A percentile compares a stretch with the other conserved stretches of the same genome.
phyloP scores from a whole-genome alignment of 306 rosid species.

The Betula pendula region DNA sequence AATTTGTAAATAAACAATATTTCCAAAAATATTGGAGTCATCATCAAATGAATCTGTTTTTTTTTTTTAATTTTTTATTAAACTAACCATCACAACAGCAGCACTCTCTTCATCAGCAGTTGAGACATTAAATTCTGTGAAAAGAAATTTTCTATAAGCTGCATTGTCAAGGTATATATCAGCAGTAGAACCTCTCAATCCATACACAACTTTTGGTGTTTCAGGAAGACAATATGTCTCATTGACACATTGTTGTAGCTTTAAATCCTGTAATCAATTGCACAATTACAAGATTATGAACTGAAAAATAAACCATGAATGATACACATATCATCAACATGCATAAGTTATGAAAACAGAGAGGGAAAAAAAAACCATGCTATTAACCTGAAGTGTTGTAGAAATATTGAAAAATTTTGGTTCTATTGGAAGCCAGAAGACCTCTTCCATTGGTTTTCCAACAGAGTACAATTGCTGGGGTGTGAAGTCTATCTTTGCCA shows the following conservation, averaged over 20 bases:
- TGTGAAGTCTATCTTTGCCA: slow-evolving; percentile 22
- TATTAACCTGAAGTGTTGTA: slow-evolving; percentile 9
- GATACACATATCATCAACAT: not conserved
- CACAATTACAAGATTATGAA: not conserved
- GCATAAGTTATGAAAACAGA: not conserved
- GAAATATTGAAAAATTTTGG: slow-evolving; percentile 12
- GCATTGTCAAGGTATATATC: slow-evolving; percentile 27
- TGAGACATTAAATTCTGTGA: slow-evolving; percentile 11
- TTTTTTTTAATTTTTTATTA: not conserved
- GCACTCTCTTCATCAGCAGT: slow-evolving; percentile 29
- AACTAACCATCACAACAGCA: slow-evolving; percentile 23
- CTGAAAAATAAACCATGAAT: not conserved
- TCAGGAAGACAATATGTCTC: slow-evolving; percentile 27
- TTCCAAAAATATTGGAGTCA: not conserved
- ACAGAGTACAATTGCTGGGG: slow-evolving; percentile 16
- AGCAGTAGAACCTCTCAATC: slow-evolving; percentile 25
- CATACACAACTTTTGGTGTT: slow-evolving; percentile 21
- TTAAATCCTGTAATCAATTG: slow-evolving; percentile 6
- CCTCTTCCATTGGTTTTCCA: slow-evolving; percentile 23
- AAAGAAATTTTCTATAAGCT: slow-evolving; percentile 24
- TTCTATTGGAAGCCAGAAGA: slow-evolving; percentile 23
- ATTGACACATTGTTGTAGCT: slow-evolving; percentile 11
- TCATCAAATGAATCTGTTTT: not conserved
- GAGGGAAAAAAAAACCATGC: no score
- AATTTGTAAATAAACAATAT: not conserved